phyloP scores from a whole-genome alignment of 2,329 filamentous ascomycete genomes.

The Bimuria novae-zelandiae region DNA sequence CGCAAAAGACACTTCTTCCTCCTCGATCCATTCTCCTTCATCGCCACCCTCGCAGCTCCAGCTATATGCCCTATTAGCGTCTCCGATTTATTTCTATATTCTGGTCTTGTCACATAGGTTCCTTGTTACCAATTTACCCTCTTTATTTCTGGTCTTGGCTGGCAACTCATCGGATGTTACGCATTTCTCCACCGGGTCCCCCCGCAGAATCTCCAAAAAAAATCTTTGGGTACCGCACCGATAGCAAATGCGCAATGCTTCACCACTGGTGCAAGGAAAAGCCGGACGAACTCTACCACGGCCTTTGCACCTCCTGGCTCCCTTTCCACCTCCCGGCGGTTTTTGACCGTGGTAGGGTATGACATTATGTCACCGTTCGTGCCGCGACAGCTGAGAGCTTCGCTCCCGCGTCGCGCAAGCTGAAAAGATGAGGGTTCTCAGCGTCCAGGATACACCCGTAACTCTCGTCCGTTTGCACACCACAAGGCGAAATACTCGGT shows the following conservation, averaged over 20 bases:
- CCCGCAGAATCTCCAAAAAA: constrained; percentile 25
- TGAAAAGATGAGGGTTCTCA: constrained; percentile 22
- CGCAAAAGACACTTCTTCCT: not conserved
- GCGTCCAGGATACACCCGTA: constrained; percentile 10
- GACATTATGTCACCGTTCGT: constrained; percentile 23
- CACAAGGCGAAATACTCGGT: constrained; percentile 3
- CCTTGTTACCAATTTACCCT: constrained; percentile 1
- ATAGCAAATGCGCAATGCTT: constrained; percentile 30
- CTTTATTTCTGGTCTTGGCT: constrained; percentile 9
- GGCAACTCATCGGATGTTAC: constrained; percentile 24
- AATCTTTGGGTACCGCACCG: constrained; percentile 27
- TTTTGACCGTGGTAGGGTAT: constrained; percentile 16
- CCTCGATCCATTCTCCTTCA: not conserved
- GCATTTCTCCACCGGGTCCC: constrained; percentile 38
- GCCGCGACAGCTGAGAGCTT: constrained; percentile 35
- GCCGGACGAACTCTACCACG: constrained; percentile 31
- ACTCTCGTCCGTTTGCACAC: constrained; percentile 6
- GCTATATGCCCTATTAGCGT: constrained; percentile 1
- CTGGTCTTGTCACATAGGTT: not conserved
- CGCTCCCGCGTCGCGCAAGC: constrained; percentile 21
- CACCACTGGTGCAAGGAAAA: constrained; percentile 40
- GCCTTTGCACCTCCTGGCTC: constrained; percentile 16
- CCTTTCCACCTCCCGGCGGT: constrained; percentile 18
- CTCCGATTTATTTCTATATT: not conserved
- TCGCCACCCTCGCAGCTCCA: not conserved